Conservation (phyloP, 2,329 filamentous ascomycete genomes). For the Fusarium hainanense region DNA sequence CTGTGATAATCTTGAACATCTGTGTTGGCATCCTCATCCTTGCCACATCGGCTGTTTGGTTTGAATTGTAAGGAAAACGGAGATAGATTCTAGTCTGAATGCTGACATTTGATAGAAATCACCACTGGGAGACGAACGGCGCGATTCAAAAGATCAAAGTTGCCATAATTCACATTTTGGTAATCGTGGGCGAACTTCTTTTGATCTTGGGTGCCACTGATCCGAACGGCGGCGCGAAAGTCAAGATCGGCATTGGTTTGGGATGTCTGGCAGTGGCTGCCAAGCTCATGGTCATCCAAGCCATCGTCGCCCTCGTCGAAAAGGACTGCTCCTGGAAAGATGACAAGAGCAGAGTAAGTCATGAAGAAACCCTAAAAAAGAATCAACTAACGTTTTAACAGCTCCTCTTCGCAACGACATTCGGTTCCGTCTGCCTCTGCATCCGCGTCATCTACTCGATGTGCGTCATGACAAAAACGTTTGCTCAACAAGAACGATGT, state of each 20-base stretch:
- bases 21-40: neutral
- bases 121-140: neutral
- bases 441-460: neutral
- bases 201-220: neutral
- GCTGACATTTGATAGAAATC: neutral
- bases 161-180: neutral
- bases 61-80: neutral
- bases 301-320: neutral
- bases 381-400: neutral
- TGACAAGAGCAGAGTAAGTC: neutral
- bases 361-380: accelerated
- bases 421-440: neutral
- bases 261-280: neutral
- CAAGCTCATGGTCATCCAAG: neutral
- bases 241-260: neutral
- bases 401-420: neutral
- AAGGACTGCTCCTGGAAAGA: neutral
- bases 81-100: neutral
- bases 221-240: too few species aligned
- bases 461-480: neutral
- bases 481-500: neutral
- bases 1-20: neutral
- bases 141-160: neutral
- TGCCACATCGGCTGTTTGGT: neutral
- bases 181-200: neutral